phyloP scores from a whole-genome alignment of 2,329 filamentous ascomycete genomes.

The Hirsutella minnesotensis region DNA sequence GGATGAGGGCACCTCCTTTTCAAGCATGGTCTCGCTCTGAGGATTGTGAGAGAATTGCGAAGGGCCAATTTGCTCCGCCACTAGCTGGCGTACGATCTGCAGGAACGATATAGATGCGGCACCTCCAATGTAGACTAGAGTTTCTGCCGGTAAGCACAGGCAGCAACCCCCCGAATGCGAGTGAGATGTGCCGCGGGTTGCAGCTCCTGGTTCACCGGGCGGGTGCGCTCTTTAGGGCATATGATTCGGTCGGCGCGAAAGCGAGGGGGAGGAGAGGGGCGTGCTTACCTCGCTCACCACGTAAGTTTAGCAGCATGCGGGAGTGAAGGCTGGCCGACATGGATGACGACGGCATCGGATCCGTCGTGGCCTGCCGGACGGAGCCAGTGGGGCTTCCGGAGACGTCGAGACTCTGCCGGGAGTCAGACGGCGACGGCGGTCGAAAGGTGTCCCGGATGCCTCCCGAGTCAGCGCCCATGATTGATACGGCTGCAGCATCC shows the following conservation, averaged over 20 bases:
- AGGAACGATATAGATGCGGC: slow-evolving; percentile 43
- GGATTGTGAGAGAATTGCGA: slow-evolving; percentile 40
- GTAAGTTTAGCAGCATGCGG: slow-evolving; percentile 37
- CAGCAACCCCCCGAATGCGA: neutral
- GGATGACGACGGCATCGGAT: neutral
- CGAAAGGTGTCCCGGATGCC: slow-evolving; percentile 8
- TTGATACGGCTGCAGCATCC: neutral
- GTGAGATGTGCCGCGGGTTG: too few relatives aligned
- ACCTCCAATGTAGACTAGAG: slow-evolving; percentile 34
- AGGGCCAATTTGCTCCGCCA: slow-evolving; percentile 38
- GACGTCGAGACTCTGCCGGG: slow-evolving; percentile 12
- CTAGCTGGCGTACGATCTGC: slow-evolving; percentile 35
- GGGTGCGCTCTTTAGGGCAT: neutral
- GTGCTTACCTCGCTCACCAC: slow-evolving; percentile 35
- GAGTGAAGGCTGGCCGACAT: slow-evolving; percentile 12
- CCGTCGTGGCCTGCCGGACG: neutral
- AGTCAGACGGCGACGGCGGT: slow-evolving; percentile 18
- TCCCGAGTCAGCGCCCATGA: neutral
- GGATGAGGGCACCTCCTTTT: slow-evolving; percentile 22
- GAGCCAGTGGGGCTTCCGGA: slow-evolving; percentile 1
- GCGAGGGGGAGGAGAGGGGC: neutral
- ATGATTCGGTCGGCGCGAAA: too few relatives aligned
- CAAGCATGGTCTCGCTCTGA: slow-evolving; percentile 39
- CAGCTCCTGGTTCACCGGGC: neutral
- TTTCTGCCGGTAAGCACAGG: neutral